Evolutionary conservation across 257 asterid genomes (phyloP).

Genomic region (Solanum neorickii): DNA sequence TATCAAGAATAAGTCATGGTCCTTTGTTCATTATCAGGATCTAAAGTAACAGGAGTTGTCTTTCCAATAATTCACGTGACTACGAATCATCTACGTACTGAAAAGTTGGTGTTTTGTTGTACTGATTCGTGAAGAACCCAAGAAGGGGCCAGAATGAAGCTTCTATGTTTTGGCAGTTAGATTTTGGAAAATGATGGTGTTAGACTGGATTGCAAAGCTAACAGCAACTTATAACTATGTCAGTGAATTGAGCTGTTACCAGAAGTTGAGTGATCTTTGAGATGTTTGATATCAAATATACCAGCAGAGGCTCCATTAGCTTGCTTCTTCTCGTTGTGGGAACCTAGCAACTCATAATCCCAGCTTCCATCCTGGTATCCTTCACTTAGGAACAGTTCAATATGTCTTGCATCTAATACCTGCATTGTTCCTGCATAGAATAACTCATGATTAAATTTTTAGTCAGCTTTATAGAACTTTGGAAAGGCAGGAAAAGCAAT

Average conservation of each 20-base stretch:
- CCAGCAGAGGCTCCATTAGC: slow-evolving; percentile 70
- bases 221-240: not conserved
- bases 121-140: not conserved
- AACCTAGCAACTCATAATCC: slow-evolving; percentile 57
- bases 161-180: not conserved
- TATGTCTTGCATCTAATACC: slow-evolving; percentile 85
- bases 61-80: not conserved
- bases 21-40: not conserved
- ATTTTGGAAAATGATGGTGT: not conserved
- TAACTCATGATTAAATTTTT: not conserved
- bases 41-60: not conserved
- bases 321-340: slow-evolving; percentile 43
- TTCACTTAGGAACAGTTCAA: slow-evolving; percentile 64
- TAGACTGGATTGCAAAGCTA: not conserved
- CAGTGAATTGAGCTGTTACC: slow-evolving; percentile 24
- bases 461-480: not conserved
- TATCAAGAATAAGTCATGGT: not conserved
- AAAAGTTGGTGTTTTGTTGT: not conserved
- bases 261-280: slow-evolving; percentile 54
- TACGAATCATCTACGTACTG: not conserved
- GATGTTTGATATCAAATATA: slow-evolving; percentile 66
- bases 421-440: slow-evolving; percentile 85
- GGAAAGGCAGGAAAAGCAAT: not conserved
- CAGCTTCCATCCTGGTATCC: slow-evolving; percentile 68
- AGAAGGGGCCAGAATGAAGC: not conserved